These are phyloP conservation scores for Saturnispora gosingensis DNA, from an alignment of 805 yeast genomes.

Conservation along the genomic window DNA sequence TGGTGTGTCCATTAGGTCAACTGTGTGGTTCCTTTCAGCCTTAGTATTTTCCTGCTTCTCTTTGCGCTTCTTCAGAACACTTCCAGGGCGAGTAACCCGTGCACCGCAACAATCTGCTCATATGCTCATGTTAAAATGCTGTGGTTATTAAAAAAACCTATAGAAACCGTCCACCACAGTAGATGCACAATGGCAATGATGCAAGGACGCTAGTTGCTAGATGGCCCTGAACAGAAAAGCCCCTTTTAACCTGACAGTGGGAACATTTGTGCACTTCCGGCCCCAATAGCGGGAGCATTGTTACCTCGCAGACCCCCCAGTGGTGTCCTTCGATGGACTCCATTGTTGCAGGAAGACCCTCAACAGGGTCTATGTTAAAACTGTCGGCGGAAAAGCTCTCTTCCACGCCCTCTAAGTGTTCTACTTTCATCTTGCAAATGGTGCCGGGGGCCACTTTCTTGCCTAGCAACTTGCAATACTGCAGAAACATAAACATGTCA, in stretches of 20 bases:
- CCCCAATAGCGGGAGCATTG: constrained; percentile 12
- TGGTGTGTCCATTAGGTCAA: background rate
- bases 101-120: background rate
- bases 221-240: background rate
- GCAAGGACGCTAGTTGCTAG: constrained; percentile 5
- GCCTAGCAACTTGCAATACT: constrained; percentile 7
- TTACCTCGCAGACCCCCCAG: constrained; percentile 14
- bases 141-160: background rate
- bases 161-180: constrained; percentile 14
- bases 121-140: background rate
- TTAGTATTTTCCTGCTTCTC: background rate
- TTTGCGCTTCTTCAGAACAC: background rate
- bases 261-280: constrained; percentile 9
- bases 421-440: constrained; percentile 5
- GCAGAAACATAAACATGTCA: constrained; percentile 10
- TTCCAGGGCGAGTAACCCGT: background rate
- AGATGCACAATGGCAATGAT: constrained; percentile 9
- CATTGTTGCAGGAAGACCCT: background rate
- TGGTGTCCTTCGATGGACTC: constrained; percentile 12
- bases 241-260: constrained; percentile 8
- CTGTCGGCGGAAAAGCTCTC: background rate
- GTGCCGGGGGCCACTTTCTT: constrained; percentile 2
- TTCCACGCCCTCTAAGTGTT: constrained; percentile 2
- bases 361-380: constrained; percentile 1
- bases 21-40: background rate